These are phyloP conservation scores for Thermothielavioides terrestris DNA, from an alignment of 495 filamentous ascomycete species.

Conservation along the genomic window DNA sequence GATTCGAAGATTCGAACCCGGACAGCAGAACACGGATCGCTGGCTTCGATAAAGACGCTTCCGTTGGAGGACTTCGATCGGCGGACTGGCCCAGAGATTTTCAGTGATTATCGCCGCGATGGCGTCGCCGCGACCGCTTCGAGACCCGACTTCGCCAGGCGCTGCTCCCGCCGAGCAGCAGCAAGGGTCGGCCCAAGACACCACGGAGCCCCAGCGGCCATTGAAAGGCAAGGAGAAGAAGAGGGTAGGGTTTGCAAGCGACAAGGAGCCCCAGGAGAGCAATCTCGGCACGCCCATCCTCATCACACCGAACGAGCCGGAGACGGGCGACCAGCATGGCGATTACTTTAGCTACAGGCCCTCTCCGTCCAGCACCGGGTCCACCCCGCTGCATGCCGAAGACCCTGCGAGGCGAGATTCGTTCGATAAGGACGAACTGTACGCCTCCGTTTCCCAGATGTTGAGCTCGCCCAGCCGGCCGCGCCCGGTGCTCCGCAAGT, in stretches of 20 bases:
- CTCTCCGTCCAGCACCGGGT: conserved; percentile 4
- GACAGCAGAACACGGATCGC: too few species aligned
- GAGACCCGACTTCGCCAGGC: not conserved
- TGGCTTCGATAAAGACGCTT: too few species aligned
- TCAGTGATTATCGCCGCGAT: conserved; percentile 8
- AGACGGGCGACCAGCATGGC: not conserved
- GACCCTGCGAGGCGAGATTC: conserved; percentile 13
- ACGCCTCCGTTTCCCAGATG: conserved; percentile 17
- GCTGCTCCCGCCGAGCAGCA: not conserved
- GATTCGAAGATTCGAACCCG: too few species aligned
- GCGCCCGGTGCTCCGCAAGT: conserved; percentile 23
- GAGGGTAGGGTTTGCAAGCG: conserved; percentile 22
- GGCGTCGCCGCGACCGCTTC: conserved; percentile 9
- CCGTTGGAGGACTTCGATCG: not conserved
- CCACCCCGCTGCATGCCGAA: conserved; percentile 2
- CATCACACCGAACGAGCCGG: conserved; percentile 8
- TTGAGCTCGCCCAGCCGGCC: conserved; percentile 19
- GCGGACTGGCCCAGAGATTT: not conserved
- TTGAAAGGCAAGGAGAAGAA: conserved; percentile 27
- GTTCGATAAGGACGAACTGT: conserved; percentile 20
- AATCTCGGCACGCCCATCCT: not conserved
- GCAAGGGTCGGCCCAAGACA: not conserved
- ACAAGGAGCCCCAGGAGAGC: not conserved
- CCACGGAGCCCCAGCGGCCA: not conserved
- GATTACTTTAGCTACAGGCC: conserved; percentile 22